phyloP scores from a whole-genome alignment of 495 filamentous ascomycete genomes.

The Hyaloscypha hepaticicola region DNA sequence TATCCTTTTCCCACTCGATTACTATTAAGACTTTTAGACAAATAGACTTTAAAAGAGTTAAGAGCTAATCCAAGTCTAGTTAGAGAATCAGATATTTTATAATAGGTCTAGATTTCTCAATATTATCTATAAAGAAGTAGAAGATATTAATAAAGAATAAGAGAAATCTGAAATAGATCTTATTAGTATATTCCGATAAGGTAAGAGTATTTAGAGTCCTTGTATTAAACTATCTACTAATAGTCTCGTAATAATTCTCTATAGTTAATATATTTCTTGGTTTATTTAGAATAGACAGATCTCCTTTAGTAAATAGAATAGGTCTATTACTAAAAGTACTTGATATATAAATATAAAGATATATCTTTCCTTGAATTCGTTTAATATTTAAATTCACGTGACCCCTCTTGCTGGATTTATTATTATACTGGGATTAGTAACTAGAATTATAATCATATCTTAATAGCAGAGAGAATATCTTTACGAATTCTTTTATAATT shows the following conservation, averaged over 20 bases:
- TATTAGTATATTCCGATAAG: constrained; percentile 21
- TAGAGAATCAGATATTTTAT: constrained; percentile 25
- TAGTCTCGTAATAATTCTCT: constrained; percentile 22
- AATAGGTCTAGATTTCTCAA: constrained; percentile 31
- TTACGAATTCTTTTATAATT: constrained; percentile 27
- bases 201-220: constrained; percentile 5
- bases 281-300: constrained; percentile 18
- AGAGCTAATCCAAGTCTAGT: constrained; percentile 24
- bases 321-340: constrained; percentile 25
- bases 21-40: constrained; percentile 30
- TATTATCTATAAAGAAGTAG: constrained; percentile 37
- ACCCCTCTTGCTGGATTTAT: constrained; percentile 7
- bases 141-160: constrained; percentile 35
- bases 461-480: constrained; percentile 10
- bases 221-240: constrained; percentile 17
- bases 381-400: constrained; percentile 19
- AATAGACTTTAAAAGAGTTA: constrained; percentile 17
- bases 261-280: constrained; percentile 4
- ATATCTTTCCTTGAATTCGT: constrained; percentile 20
- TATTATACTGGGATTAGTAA: constrained; percentile 13
- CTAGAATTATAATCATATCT: constrained; percentile 12
- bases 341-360: constrained; percentile 27
- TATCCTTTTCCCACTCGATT: constrained; percentile 8
- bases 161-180: constrained; percentile 33
- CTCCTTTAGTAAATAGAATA: constrained; percentile 32